These are phyloP conservation scores for Corylus avellana DNA, from an alignment of 306 rosid species.

Conservation along the genomic window DNA sequence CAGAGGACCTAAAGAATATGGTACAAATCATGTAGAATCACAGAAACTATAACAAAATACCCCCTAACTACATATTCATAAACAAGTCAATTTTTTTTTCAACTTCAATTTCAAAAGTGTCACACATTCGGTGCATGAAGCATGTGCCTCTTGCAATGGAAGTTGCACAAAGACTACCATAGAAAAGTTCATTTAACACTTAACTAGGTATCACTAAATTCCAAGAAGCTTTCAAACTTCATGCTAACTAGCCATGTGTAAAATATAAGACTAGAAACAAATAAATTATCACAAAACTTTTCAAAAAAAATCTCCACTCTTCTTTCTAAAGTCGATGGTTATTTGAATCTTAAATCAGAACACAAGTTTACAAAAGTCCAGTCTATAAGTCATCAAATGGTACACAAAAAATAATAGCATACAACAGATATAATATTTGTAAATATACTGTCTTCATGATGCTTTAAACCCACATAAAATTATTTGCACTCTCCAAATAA, in stretches of 20 bases:
- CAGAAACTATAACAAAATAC: neutral
- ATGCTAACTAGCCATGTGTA: neutral
- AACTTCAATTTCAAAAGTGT: neutral
- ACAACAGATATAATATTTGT: neutral
- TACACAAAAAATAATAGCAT: neutral
- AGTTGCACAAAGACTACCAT: neutral
- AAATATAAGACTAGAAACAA: neutral
- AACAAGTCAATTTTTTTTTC: neutral
- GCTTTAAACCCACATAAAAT: neutral
- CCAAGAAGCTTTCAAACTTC: neutral
- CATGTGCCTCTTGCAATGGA: neutral
- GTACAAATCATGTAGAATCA: neutral
- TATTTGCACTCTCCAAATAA: slow-evolving; percentile 12
- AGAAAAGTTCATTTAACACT: neutral
- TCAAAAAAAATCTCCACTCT: neutral
- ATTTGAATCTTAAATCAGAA: neutral
- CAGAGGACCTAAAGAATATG: neutral
- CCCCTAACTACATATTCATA: neutral
- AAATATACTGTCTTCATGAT: neutral
- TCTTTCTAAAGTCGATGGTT: neutral
- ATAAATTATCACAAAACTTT: neutral
- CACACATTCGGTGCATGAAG: neutral
- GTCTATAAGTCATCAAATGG: neutral
- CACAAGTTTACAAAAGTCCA: neutral
- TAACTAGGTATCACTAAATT: neutral